phyloP scores from a whole-genome alignment of 805 yeast genomes.

The Hanseniaspora taiwanica region DNA sequence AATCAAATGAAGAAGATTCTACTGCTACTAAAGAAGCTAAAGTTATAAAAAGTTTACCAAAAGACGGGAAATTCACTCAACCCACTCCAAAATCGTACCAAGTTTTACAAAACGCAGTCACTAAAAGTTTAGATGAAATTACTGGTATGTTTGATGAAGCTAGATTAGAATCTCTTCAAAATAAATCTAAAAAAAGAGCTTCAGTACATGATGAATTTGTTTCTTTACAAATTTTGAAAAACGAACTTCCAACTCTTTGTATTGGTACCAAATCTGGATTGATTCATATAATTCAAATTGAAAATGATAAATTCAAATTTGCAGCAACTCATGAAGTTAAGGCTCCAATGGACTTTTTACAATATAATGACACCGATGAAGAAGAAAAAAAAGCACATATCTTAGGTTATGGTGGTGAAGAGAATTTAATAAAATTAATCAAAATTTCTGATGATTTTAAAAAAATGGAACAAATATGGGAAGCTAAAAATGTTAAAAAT shows the following conservation, averaged over 20 bases:
- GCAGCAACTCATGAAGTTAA: conserved; percentile 20
- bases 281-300: conserved; percentile 18
- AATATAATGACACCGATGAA: conserved; percentile 35
- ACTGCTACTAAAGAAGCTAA: not conserved
- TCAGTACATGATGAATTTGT: conserved; percentile 27
- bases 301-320: conserved; percentile 10
- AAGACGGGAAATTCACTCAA: not conserved
- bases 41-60: not conserved
- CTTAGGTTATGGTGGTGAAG: conserved; percentile 80
- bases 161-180: conserved; percentile 12
- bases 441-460: conserved; percentile 13
- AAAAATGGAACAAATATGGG: conserved; percentile 34
- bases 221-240: conserved; percentile 14
- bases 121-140: conserved; percentile 7
- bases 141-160: conserved; percentile 13
- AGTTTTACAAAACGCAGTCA: not conserved
- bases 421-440: conserved; percentile 31
- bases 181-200: conserved; percentile 18
- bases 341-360: conserved; percentile 35
- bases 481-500: conserved; percentile 73
- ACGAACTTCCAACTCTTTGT: conserved; percentile 14
- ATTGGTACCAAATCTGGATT: conserved; percentile 26
- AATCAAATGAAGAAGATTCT: not conserved
- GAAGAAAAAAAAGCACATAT: conserved; percentile 26
- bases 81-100: conserved; percentile 5